phyloP scores from a whole-genome alignment of 805 yeast genomes.

The Saccharomycopsis sp. region DNA sequence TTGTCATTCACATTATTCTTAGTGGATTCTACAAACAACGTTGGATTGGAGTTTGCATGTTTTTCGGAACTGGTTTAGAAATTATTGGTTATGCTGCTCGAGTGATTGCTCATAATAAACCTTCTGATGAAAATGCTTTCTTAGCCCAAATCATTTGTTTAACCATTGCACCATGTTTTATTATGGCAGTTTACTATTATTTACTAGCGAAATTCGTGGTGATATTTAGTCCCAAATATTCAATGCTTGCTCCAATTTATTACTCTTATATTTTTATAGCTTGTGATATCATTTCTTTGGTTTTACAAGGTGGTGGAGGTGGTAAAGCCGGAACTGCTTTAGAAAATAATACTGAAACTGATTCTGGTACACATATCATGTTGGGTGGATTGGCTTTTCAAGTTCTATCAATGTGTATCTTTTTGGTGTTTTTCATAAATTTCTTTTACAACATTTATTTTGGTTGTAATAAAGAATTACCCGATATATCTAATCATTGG shows the following conservation, averaged over 20 bases:
- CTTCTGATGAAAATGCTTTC: conserved; percentile 30
- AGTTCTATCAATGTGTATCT: conserved; percentile 56
- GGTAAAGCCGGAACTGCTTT: conserved; percentile 44
- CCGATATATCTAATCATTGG: background rate
- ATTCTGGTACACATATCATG: conserved; percentile 56
- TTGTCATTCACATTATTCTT: conserved; percentile 31
- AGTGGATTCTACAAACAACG: conserved; percentile 41
- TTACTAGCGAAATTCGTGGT: conserved; percentile 57
- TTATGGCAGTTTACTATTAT: conserved; percentile 77
- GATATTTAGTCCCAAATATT: conserved; percentile 45
- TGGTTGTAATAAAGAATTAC: background rate
- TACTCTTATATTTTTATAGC: conserved; percentile 55
- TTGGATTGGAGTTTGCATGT: conserved; percentile 56
- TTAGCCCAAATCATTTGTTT: conserved; percentile 57
- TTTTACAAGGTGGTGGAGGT: conserved; percentile 71
- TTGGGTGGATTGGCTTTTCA: conserved; percentile 73
- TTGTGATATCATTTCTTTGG: conserved; percentile 54
- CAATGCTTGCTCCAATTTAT: conserved; percentile 29
- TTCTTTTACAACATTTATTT: conserved; percentile 34
- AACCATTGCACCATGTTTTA: conserved; percentile 73
- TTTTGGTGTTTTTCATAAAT: conserved; percentile 38
- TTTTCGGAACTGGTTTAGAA: conserved; percentile 49
- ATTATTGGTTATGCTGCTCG: conserved; percentile 61
- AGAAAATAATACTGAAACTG: conserved; percentile 4
- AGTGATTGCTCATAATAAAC: conserved; percentile 31